phyloP scores from a whole-genome alignment of 1,139 yeast species.

The Hyphopichia pseudoburtonii region DNA sequence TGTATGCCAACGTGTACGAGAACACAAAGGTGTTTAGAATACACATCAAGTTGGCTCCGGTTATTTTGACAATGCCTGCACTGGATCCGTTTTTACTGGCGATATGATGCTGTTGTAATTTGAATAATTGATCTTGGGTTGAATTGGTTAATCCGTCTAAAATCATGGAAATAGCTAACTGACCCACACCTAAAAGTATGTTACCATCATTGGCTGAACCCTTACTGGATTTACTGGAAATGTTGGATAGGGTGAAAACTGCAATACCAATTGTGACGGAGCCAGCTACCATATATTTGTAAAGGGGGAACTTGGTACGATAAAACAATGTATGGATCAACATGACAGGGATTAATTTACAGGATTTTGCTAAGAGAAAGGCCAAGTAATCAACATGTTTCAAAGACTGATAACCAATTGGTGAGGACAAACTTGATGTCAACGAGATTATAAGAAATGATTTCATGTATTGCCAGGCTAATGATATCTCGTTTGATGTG shows the following conservation, averaged over 20 bases:
- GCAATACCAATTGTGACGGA: conserved; percentile 81
- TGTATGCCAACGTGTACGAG: conserved; percentile 38
- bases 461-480: conserved; percentile 23
- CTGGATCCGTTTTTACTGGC: conserved; percentile 6
- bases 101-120: conserved; percentile 19
- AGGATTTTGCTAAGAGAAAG: conserved; percentile 83
- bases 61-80: conserved; percentile 14
- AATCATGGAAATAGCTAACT: conserved; percentile 63
- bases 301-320: conserved; percentile 66
- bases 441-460: conserved; percentile 65
- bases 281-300: conserved; percentile 76
- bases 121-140: conserved; percentile 84
- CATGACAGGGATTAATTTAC: conserved; percentile 92
- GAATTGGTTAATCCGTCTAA: conserved; percentile 93
- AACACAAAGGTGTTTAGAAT: conserved; percentile 65
- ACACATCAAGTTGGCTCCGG: conserved; percentile 87
- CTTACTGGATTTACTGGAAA: conserved; percentile 14
- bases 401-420: conserved; percentile 73
- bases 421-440: conserved; percentile 80
- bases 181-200: conserved; percentile 54
- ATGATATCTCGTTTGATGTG: conserved; percentile 22
- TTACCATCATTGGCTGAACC: conserved; percentile 39
- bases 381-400: conserved; percentile 85
- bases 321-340: conserved; percentile 75
- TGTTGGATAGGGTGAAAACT: conserved; percentile 61